Evolutionary conservation across 441 rosid species (phyloP), one percentile per base, ranked within the genome.

Genomic region (Erodium texanum): DNA sequence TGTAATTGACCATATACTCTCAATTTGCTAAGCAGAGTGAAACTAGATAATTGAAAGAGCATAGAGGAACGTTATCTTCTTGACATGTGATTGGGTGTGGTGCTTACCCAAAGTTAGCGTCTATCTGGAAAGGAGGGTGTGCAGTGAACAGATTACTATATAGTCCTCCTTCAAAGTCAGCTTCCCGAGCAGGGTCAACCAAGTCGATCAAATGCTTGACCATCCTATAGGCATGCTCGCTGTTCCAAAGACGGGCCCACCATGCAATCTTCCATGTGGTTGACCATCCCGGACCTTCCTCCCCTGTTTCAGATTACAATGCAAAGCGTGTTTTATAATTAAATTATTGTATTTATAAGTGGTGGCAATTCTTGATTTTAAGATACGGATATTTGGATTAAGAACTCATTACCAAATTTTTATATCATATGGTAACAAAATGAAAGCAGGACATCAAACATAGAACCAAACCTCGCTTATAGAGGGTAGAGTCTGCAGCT

Each of bases 281-380:
- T 6, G 77, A 74, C 77, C 77, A 74, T 36, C 76, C 77, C 7
- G 77, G 77, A 22, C 77, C 77, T 14, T 74, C 73, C 69, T 23
- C 77, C 32, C 77, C 77, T 74, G 77, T 48, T 34, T 22, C 58
- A 29, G 12, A 32, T 67, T 5, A 27, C 29, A n/a, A 45, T 41
- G 5, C n/a, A n/a, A n/a, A n/a, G n/a, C n/a, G n/a, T n/a, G n/a
- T n/a, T n/a, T n/a, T n/a, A n/a, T n/a, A n/a, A n/a, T n/a, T n/a
- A n/a, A n/a, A n/a, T n/a, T n/a, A n/a, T n/a, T n/a, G n/a, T n/a
- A n/a, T n/a, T n/a, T n/a, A n/a, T n/a, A n/a, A n/a, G n/a, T n/a
- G n/a, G n/a, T n/a, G n/a, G n/a, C n/a, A n/a, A n/a, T n/a, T n/a
- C n/a, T n/a, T n/a, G n/a, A n/a, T n/a, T n/a, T n/a, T n/a, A n/a